phyloP scores from a whole-genome alignment of 139 green algal genomes.

The Chlorella sp. region DNA sequence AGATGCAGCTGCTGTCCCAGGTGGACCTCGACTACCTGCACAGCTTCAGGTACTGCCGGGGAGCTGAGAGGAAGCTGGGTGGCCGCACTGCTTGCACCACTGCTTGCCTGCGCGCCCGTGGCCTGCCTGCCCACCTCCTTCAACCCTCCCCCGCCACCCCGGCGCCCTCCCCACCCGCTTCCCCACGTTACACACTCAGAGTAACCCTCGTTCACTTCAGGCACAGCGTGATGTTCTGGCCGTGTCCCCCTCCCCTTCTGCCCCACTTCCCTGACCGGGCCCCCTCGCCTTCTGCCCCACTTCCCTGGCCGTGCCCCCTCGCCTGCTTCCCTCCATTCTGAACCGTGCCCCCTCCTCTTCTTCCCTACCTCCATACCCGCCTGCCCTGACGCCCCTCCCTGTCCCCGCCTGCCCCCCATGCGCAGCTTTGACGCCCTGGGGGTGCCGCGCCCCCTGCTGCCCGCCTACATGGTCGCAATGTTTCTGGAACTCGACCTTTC shows the following conservation, averaged over 20 bases:
- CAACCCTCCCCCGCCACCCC: no score
- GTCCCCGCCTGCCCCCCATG: not conserved
- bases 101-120: not conserved
- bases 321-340: not conserved
- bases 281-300: no score
- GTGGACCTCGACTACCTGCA: slow-evolving; percentile 33
- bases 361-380: not conserved
- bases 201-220: not conserved
- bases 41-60: slow-evolving; percentile 14
- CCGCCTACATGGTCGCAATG: slow-evolving; percentile 50
- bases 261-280: not conserved
- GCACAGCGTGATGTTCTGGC: no score
- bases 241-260: not conserved
- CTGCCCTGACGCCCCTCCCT: not conserved
- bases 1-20: slow-evolving; percentile 8
- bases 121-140: no score
- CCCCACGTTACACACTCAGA: not conserved
- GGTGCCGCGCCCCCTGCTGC: slow-evolving; percentile 41
- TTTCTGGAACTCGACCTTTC: slow-evolving; percentile 57
- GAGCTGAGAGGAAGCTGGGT: not conserved
- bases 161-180: not conserved
- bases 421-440: slow-evolving; percentile 59
- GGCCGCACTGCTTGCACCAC: no score
- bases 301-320: no score
- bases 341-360: no score